Evolutionary conservation across 306 rosid genomes (phyloP).

Genomic region (Bauhinia variegata): DNA sequence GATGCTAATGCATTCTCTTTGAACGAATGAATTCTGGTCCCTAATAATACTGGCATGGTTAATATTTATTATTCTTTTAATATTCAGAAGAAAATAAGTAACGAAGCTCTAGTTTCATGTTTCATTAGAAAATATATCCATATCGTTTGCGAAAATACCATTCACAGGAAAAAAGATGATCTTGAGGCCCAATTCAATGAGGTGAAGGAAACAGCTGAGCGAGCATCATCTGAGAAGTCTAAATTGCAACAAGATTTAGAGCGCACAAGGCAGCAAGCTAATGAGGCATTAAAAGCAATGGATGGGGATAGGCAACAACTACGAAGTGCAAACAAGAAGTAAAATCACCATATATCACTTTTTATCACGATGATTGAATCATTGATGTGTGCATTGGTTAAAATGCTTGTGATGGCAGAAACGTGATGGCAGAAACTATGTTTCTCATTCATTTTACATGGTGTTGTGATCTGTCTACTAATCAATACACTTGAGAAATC

Average conservation of each 20-base stretch:
- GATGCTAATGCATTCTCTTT: slow-evolving; percentile 16
- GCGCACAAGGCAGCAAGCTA: slow-evolving; percentile 96
- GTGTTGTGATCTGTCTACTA: not conserved
- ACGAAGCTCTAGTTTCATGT: slow-evolving; percentile 19
- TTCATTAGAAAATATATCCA: slow-evolving; percentile 42
- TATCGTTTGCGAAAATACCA: slow-evolving; percentile 37
- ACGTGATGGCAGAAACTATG: slow-evolving; percentile 40
- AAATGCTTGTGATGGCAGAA: slow-evolving; percentile 27
- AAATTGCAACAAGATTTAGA: slow-evolving; percentile 90
- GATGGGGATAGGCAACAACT: slow-evolving; percentile 94
- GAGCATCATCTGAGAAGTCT: slow-evolving; percentile 72
- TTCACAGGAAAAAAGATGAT: slow-evolving; percentile 93
- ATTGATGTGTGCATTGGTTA: slow-evolving; percentile 26
- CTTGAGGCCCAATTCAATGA: slow-evolving; percentile 70
- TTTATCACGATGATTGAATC: slow-evolving; percentile 28
- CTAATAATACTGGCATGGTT: not conserved
- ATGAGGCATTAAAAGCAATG: slow-evolving; percentile 94
- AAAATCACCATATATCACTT: slow-evolving; percentile 42
- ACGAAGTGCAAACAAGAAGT: slow-evolving; percentile 95
- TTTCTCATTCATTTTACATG: too few relatives aligned
- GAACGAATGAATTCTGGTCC: too few relatives aligned
- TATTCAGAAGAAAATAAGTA: slow-evolving; percentile 23
- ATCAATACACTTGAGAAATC: too few relatives aligned
- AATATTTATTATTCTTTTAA: not conserved
- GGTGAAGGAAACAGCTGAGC: slow-evolving; percentile 79